These are phyloP conservation scores for Lasiosphaeria hispida DNA, from an alignment of 495 filamentous ascomycete species.

Conservation along the genomic window DNA sequence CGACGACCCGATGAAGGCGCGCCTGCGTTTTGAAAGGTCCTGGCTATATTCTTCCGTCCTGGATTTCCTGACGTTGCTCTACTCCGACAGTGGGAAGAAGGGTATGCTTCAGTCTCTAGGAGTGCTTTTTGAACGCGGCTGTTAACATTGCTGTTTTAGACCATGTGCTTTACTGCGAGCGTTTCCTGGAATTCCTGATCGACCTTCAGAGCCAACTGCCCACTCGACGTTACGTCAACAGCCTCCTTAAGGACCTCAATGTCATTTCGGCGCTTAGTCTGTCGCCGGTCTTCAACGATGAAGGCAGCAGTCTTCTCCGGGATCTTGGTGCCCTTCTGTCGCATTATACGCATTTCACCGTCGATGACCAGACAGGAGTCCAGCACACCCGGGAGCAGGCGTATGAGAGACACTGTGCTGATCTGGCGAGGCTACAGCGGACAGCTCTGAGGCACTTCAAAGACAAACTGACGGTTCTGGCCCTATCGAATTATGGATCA, in stretches of 20 bases:
- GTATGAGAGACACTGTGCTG: constrained; percentile 73
- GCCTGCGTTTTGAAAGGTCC: constrained; percentile 84
- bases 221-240: constrained; percentile 90
- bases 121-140: not conserved
- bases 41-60: constrained; percentile 89
- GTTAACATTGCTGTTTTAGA: constrained; percentile 44
- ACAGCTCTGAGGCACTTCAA: constrained; percentile 80
- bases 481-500: constrained; percentile 87
- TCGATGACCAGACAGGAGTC: constrained; percentile 85
- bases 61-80: constrained; percentile 75
- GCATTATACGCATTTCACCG: constrained; percentile 83
- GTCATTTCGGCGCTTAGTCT: constrained; percentile 77
- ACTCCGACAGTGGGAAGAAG: constrained; percentile 50
- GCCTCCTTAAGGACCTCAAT: constrained; percentile 86
- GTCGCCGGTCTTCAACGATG: constrained; percentile 72
- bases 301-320: constrained; percentile 73
- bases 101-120: constrained; percentile 3
- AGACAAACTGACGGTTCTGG: constrained; percentile 84
- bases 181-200: constrained; percentile 85
- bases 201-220: constrained; percentile 93
- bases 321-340: constrained; percentile 76
- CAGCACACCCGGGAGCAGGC: constrained; percentile 69
- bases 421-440: constrained; percentile 77
- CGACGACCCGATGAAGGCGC: constrained; percentile 74
- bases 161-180: constrained; percentile 80